Percentiles rank a stretch among this genome's conserved stretches.
phyloP scores from a whole-genome alignment of 208 protist genomes.

The Crithidia acanthocephali region DNA sequence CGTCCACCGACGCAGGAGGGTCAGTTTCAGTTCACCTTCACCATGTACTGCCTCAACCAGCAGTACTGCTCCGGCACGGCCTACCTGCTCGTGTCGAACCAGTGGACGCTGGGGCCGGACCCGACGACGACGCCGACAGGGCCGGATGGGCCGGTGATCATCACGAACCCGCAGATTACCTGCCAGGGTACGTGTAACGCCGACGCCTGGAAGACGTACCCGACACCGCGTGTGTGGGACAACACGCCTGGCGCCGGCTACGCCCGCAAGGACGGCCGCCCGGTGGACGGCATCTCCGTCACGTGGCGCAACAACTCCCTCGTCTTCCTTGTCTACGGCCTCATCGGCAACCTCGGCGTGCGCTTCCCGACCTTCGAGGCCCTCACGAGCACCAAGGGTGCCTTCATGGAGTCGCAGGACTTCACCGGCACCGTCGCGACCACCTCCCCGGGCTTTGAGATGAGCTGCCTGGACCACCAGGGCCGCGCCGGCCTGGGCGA shows the following conservation, averaged over 20 bases:
- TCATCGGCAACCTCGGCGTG: conserved; percentile 82
- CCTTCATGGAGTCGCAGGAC: conserved; percentile 69
- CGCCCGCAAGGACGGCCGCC: conserved; percentile 55
- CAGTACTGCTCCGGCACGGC: conserved; percentile 67
- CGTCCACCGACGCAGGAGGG: conserved; percentile 41
- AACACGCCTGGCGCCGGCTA: conserved; percentile 53
- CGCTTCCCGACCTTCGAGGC: conserved; percentile 88
- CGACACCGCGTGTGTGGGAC: conserved; percentile 64
- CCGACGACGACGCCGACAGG: conserved; percentile 24
- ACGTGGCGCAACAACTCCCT: conserved; percentile 67
- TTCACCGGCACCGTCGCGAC: conserved; percentile 44
- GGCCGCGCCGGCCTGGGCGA: conserved; percentile 57
- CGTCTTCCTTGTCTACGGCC: conserved; percentile 66
- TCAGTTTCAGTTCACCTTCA: conserved; percentile 65
- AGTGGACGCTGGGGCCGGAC: conserved; percentile 44
- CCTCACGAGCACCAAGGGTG: conserved; percentile 35
- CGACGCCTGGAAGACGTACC: conserved; percentile 78
- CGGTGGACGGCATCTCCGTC: conserved; percentile 61
- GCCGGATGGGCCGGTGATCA: conserved; percentile 13
- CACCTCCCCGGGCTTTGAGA: conserved; percentile 63
- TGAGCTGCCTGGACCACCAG: conserved; percentile 69
- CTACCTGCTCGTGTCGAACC: conserved; percentile 64
- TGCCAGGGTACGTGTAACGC: conserved; percentile 74
- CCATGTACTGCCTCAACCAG: conserved; percentile 70
- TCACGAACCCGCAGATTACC: conserved; percentile 69